phyloP scores from a whole-genome alignment of 345 rosid genomes.

The Hibiscus trionum region DNA sequence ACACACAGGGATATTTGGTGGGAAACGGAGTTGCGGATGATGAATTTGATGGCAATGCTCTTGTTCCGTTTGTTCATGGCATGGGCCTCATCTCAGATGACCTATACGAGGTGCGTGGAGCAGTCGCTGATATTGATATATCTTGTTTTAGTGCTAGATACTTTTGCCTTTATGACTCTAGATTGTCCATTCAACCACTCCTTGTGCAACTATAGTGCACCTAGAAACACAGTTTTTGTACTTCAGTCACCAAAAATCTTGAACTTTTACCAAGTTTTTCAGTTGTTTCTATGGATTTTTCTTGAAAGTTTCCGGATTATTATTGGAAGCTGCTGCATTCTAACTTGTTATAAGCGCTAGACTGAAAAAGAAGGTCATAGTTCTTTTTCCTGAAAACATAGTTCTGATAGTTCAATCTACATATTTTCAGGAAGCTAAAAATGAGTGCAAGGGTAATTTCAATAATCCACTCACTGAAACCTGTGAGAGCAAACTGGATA shows the following conservation, averaged over 20 bases:
- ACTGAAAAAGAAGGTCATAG: background rate
- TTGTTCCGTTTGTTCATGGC: constrained; percentile 26
- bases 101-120: constrained; percentile 45
- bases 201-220: background rate
- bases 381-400: background rate
- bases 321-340: background rate
- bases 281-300: background rate
- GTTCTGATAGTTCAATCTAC: constrained; percentile 7
- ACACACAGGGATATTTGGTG: constrained; percentile 73
- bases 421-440: constrained; percentile 47
- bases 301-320: background rate
- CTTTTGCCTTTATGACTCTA: background rate
- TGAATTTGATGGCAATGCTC: background rate
- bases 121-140: background rate
- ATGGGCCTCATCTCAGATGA: constrained; percentile 84
- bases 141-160: constrained; percentile 1
- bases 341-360: background rate
- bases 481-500: constrained; percentile 28
- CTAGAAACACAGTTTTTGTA: background rate
- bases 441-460: constrained; percentile 51
- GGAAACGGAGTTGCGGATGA: constrained; percentile 90
- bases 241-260: background rate
- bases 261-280: background rate
- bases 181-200: background rate
- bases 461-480: constrained; percentile 19